These are phyloP conservation scores for Hamigera avellanea DNA, from an alignment of 495 filamentous ascomycete species.

Conservation along the genomic window DNA sequence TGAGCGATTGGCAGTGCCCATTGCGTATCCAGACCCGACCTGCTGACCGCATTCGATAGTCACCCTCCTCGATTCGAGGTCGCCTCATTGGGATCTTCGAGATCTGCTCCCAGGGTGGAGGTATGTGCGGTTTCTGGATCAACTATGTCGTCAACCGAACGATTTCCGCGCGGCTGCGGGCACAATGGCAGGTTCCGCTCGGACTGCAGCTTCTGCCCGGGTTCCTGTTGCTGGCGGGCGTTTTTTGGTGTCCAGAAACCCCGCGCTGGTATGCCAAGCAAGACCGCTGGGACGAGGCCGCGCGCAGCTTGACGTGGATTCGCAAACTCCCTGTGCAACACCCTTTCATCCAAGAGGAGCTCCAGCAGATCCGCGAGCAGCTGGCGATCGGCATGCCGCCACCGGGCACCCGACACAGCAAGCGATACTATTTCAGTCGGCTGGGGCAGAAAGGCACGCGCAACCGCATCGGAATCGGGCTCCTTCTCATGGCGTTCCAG, in stretches of 20 bases:
- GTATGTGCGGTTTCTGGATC: conserved; percentile 51
- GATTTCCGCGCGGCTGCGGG: conserved; percentile 1
- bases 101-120: conserved; percentile 50
- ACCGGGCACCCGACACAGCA: too few relatives aligned
- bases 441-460: too few relatives aligned
- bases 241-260: conserved; percentile 28
- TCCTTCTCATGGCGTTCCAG: conserved; percentile 40
- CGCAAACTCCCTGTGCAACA: conserved; percentile 40
- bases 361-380: too few relatives aligned
- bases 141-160: conserved; percentile 18
- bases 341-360: conserved; percentile 33
- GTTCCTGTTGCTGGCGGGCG: conserved; percentile 22
- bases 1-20: too few relatives aligned
- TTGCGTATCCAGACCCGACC: too few relatives aligned
- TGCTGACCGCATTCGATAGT: too few relatives aligned
- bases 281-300: conserved; percentile 34
- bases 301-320: conserved; percentile 39
- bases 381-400: too few relatives aligned
- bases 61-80: conserved; percentile 58
- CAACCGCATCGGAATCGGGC: conserved; percentile 22
- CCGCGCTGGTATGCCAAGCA: conserved; percentile 44
- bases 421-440: too few relatives aligned
- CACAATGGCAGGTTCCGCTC: conserved; percentile 33
- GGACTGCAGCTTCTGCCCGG: conserved; percentile 35
- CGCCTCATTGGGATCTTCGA: conserved; percentile 57